Base-by-base conservation (phyloP, 1,139 yeast species). In the Schwanniomyces etchellsii region DNA sequence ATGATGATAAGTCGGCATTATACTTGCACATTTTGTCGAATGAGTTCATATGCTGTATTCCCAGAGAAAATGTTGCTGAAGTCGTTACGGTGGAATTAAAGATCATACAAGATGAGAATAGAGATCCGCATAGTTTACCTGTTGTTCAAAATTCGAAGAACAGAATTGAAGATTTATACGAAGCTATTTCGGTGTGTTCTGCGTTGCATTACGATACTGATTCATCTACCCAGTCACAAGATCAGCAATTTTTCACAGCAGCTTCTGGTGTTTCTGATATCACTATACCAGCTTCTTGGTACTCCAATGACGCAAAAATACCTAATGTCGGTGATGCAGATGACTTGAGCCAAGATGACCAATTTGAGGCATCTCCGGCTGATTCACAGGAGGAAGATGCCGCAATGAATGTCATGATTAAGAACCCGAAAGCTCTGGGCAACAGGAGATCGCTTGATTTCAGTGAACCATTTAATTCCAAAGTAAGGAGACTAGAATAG, bases 111-210 rank as follows among this genome's bases (percentile, higher is more conserved):
- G 28, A 20, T 2, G 28, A 29, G 5, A 24, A 28, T 10, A 20
- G 20, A 17, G 16, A n/a, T 12, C 15, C 18, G 27, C 13, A 15
- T 5, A 16, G 10, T 15, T 37, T 34, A 15, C 45, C 38, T 10
- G 25, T 44, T 22, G 35, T 45, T 26, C 14, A 27, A 2, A 26
- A 25, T n/a, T 13, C 34, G n/a, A 23, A 27, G 18, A 29, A 39
- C 4, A 33, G 32, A 9, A 35, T 50, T 9, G 42, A 32, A 10
- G 35, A 44, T 12, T 21, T 67, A n/a, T 69, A 63, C 42, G 50
- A 54, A 5, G 64, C 66, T 7, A 43, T 69, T 41, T 42, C 59
- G 15, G 47, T 51, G 33, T 67, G 74, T 38, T 63, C 72, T 2
- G 57, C 68, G 1, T 44, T 64, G 27, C 64, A 65, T 35, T 43